Evolutionary conservation across 805 yeast species (phyloP), one percentile per base, ranked within the genome.

Genomic region (Cyberlindnera galapagoensis): DNA sequence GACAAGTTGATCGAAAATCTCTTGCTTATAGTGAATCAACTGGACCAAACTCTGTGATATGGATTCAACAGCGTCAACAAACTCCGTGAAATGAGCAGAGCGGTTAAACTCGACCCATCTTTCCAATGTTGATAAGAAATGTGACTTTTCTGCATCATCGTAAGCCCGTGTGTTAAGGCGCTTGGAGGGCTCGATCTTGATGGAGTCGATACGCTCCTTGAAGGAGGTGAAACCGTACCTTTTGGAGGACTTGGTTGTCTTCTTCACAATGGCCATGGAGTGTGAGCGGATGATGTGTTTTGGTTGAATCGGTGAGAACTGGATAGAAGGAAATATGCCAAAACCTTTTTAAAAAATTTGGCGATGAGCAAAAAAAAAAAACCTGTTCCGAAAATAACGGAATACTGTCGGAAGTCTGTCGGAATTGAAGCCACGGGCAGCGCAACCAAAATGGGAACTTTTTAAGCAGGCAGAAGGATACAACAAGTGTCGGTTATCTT

Each of bases 31-130:
- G 49, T 79, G 76, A 18, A 92, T 41, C 8, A 92, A 63, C 56
- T 83, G 92, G 0, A 97, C 90, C 27, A 92, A 61, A 7, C 94
- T 76, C 49, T 78, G 80, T 9, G 73, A 64, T 10, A 69, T 43
- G 2, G 67, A 63, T 38, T 72, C 74, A 1, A 80, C 70, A 27
- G 67, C 66, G 6, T 69, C 70, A 4, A 69, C 61, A 45, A 87
- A 80, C 3, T 69, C 74, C 2, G 79, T 69, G 50, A 85, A 92
- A 27, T 67, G 65, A 5, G 75, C 76, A 24, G 95, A 78, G 35
- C 84, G 59, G 53, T 88, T 90, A 36, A 84, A 74, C 51, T 92
- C 97, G 36, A 65, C 71, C 96, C 97, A 90, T 45, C 84, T 86
- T 28, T 80, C 80, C 39, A 82, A 63, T 0, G 95, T 76, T 9